Evolutionary conservation across 371 early-diverging fungal genomes (phyloP), one percentile per base, ranked within the genome.

Genomic region (Parasitella parasitica): DNA sequence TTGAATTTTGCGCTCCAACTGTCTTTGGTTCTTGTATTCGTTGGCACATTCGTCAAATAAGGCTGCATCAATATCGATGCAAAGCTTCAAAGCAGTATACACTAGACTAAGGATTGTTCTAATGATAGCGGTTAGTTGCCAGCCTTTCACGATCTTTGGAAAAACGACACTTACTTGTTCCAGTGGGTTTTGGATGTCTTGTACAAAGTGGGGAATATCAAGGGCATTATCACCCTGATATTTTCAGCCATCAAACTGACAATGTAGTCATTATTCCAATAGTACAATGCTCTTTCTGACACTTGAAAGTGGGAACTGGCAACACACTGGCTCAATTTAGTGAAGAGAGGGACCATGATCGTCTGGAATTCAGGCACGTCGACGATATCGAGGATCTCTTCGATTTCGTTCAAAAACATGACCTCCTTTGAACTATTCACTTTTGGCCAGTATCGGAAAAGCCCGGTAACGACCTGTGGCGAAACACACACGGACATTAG

Each of bases 181-280:
- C 97, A 97, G 66, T 97, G 97, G 8, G 91, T 85, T 72, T 94
- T 94, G 36, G 95, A 95, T 72, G 93, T 92, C 28, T 88, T 87
- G 70, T 91, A 95, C 30, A 97, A 78, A 1, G 93, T 84, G 12
- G 94, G 84, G 64, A 97, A 94, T 74, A 95, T 92, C 57, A 96
- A 90, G 13, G 97, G 97, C 70, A 97, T 74, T 35, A 97, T 90
- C 50, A 90, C 88, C 57, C 81, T 80, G 26, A 91, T 91, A 76
- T 96, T 94, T 57, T 95, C 93, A 6, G 90, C 88, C 69, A 97
- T 94, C 71, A 96, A 67, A 68, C 89, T 93, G 61, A 94, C 91
- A 70, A 97, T 90, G 69, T 95, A 96, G 67, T 94, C 95, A 73
- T 97, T 97, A 80, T 94, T 96, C 96, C 97, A 97, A 76, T 92